Evolutionary conservation across 208 protist genomes (phyloP), one percentile per base, ranked within the genome.

Genomic region (Strigomonas galati): DNA sequence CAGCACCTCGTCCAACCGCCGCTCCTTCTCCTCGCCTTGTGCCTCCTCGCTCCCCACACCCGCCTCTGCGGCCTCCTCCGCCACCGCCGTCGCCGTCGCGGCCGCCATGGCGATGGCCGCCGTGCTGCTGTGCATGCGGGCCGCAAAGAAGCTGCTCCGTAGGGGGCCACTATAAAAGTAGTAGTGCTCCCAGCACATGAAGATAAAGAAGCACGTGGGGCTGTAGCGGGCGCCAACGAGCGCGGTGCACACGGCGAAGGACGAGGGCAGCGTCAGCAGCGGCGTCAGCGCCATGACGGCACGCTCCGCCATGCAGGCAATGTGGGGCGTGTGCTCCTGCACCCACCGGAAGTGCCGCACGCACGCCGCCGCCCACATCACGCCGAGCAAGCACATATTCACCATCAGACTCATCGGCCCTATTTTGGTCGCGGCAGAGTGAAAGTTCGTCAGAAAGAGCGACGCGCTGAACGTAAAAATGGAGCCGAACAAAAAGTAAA

Each of bases 271-370:
- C 49, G 80, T 67, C 12, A 89, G 55, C 6, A 96, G 28, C 37
- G 91, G 87, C 0, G 82, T 81, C 26, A 83, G 62, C 1, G 72
- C 81, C 55, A 96, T 70, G 28, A 84, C 75, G 6, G 76, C 66
- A 10, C 88, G 81, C 72, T 96, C 87, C 71, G 90, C 71, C 19
- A 75, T 53, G 65, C 78, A 87, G 17, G 87, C 72, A 32, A 90
- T 75, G 52, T 84, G 82, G 2, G 91, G 91, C 44, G 71, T 87
- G 15, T 67, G 71, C 65, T 84, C 64, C 73, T 96, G 91, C 32
- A 96, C 44, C 81, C 84, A 96, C 2, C 79, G 81, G 69, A 94
- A 96, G 72, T 96, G 91, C 61, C 91, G 74, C 57, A 88, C 59
- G 0, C 75, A 72, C 0, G 80, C 68, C 30, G 78, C 83, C 14